Percentiles rank a stretch among this genome's conserved stretches.
Evolutionary conservation across 2,329 filamentous ascomycete genomes (phyloP).

Genomic region (Penicillium sclerotiorum): DNA sequence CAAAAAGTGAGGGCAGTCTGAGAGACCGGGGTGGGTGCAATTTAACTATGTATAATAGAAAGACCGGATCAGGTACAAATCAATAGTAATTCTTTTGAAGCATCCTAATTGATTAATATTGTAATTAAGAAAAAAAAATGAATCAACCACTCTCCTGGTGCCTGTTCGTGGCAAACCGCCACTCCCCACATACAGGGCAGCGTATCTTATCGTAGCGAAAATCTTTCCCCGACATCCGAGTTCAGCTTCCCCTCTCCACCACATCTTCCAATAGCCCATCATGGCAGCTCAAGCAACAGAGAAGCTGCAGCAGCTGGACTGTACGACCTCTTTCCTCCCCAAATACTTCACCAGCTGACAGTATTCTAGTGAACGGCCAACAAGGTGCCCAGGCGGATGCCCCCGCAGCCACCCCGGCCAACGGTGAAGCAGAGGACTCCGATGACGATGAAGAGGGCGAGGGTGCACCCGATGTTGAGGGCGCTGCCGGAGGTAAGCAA

Average conservation of each 20-base stretch:
- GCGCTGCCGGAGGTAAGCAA: conserved; percentile 41
- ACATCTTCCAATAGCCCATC: conserved; percentile 20
- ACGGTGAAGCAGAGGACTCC: conserved; percentile 54
- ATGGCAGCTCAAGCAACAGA: conserved; percentile 48
- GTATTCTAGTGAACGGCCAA: conserved; percentile 42
- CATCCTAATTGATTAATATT: too few relatives aligned
- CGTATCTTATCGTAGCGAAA: conserved; percentile 31
- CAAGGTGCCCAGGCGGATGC: conserved; percentile 37
- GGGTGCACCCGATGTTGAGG: conserved; percentile 41
- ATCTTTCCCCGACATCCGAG: conserved; percentile 26
- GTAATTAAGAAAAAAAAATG: too few relatives aligned
- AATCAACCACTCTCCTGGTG: too few relatives aligned
- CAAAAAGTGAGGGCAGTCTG: too few relatives aligned
- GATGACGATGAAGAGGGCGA: conserved; percentile 57
- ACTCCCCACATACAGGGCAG: not conserved
- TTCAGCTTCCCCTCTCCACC: conserved; percentile 19
- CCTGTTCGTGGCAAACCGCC: not conserved
- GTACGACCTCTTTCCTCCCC: conserved; percentile 28
- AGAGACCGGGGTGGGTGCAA: too few relatives aligned
- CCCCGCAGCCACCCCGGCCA: conserved; percentile 38
- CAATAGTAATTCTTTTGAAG: too few relatives aligned
- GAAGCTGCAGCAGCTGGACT: conserved; percentile 44
- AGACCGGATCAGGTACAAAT: too few relatives aligned
- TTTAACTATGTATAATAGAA: too few relatives aligned
- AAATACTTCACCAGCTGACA: conserved; percentile 19